These are phyloP conservation scores for Saksenaea vasiformis DNA, from an alignment of 371 early-diverging fungal species.

Conservation along the genomic window DNA sequence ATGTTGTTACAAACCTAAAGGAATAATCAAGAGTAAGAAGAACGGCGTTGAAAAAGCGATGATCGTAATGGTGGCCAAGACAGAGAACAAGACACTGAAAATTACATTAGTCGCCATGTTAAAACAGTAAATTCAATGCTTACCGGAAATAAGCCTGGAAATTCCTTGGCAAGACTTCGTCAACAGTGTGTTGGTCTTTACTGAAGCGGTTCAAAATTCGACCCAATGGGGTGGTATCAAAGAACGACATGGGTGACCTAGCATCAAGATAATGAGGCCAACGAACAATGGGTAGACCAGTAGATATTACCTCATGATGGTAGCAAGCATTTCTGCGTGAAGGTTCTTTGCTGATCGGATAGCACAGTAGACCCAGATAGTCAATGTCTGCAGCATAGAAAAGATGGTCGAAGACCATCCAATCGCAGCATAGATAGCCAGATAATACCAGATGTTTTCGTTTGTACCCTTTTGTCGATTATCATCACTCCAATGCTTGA, in stretches of 20 bases:
- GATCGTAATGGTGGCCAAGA: slow-evolving; percentile 59
- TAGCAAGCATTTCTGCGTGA: slow-evolving; percentile 61
- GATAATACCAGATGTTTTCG: slow-evolving; percentile 56
- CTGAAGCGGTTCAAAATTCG: slow-evolving; percentile 87
- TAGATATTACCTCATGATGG: slow-evolving; percentile 34
- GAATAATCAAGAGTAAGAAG: slow-evolving; percentile 59
- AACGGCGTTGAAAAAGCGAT: slow-evolving; percentile 65
- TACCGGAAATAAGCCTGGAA: slow-evolving; percentile 60
- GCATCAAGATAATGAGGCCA: slow-evolving; percentile 14
- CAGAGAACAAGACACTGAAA: slow-evolving; percentile 40
- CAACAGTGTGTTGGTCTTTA: slow-evolving; percentile 84
- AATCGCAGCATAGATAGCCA: slow-evolving; percentile 80
- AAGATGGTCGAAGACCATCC: slow-evolving; percentile 70
- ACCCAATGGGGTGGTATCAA: slow-evolving; percentile 88
- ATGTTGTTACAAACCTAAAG: slow-evolving; percentile 37
- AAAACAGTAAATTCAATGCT: slow-evolving; percentile 24
- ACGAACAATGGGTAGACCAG: not conserved
- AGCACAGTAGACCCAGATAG: slow-evolving; percentile 83
- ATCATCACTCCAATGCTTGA: slow-evolving; percentile 70
- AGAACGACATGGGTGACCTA: slow-evolving; percentile 87
- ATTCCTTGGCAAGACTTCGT: slow-evolving; percentile 72
- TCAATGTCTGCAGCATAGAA: slow-evolving; percentile 71
- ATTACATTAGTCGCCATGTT: slow-evolving; percentile 9
- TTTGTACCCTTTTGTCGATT: slow-evolving; percentile 41
- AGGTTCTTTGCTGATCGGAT: slow-evolving; percentile 70